A percentile compares a stretch with the other conserved stretches of the same genome.
phyloP scores from a whole-genome alignment of 176 grass and related monocot genomes.

The Hyparrhenia diplandra region DNA sequence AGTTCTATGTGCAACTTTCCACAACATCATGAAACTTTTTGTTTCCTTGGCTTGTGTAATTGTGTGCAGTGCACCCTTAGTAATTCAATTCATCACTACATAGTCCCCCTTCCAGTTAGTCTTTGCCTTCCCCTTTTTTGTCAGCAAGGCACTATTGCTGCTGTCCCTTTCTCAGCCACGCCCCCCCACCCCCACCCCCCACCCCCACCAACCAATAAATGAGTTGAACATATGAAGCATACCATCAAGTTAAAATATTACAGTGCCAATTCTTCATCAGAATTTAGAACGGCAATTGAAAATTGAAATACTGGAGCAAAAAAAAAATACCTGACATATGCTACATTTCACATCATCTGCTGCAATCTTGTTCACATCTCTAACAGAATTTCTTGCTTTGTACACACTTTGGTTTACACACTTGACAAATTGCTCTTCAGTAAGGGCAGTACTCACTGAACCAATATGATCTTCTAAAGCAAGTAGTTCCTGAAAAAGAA shows the following conservation, averaged over 20 bases:
- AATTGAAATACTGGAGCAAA: not conserved
- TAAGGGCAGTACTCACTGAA: constrained; percentile 77
- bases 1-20: not conserved
- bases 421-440: constrained; percentile 59
- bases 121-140: not conserved
- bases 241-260: constrained; percentile 9
- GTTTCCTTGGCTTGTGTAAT: not conserved
- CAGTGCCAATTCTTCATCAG: not conserved
- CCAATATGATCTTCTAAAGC: constrained; percentile 88
- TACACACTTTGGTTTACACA: constrained; percentile 51
- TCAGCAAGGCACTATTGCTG: not conserved
- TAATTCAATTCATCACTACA: not conserved
- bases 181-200: too few relatives aligned
- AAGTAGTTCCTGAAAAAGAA: constrained; percentile 63
- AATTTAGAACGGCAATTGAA: not conserved
- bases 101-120: not conserved
- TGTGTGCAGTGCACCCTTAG: not conserved
- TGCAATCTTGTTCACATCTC: constrained; percentile 3
- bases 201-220: not conserved
- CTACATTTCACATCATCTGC: constrained; percentile 78
- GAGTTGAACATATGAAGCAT: not conserved
- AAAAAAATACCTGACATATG: constrained; percentile 87
- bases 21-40: not conserved
- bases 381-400: not conserved
- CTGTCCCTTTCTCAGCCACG: not conserved